These are phyloP conservation scores for Candida arabinofermentans DNA, from an alignment of 805 yeast species.

Conservation along the genomic window DNA sequence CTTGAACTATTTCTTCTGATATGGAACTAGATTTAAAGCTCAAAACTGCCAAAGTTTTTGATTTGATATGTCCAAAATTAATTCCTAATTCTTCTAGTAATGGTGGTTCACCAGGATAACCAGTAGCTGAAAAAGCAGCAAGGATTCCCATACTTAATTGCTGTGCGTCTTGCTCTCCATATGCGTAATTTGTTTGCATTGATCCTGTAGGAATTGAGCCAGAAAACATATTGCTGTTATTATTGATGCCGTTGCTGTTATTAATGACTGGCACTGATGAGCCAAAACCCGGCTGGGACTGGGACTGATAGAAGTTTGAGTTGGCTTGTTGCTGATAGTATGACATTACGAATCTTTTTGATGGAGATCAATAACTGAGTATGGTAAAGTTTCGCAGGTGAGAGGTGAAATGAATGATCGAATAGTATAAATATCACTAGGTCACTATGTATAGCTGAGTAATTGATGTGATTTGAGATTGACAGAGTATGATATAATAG, in stretches of 20 bases:
- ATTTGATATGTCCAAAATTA: conserved; percentile 80
- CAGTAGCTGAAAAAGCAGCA: conserved; percentile 90
- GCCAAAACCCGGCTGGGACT: background rate
- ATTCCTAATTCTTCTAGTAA: conserved; percentile 90
- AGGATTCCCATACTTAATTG: conserved; percentile 69
- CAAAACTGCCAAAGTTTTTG: conserved; percentile 81
- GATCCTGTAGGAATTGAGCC: conserved; percentile 27
- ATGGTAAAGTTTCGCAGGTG: too few relatives aligned
- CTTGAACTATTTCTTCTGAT: conserved; percentile 74
- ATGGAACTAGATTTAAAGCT: conserved; percentile 60
- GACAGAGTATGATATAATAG: too few relatives aligned
- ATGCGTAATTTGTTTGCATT: conserved; percentile 23
- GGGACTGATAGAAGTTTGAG: conserved; percentile 12
- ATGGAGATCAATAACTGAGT: too few relatives aligned
- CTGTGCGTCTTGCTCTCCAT: conserved; percentile 27
- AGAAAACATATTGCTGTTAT: conserved; percentile 3
- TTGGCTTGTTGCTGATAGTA: conserved; percentile 30
- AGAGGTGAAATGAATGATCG: too few relatives aligned
- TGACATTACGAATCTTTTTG: conserved; percentile 22
- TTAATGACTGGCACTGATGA: background rate
- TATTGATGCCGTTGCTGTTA: conserved; percentile 3
- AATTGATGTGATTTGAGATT: too few relatives aligned
- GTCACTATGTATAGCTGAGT: too few relatives aligned
- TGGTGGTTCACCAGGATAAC: conserved; percentile 95
- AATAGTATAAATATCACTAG: too few relatives aligned